Percentiles rank a stretch among this genome's conserved stretches.
phyloP scores from a whole-genome alignment of 2,329 filamentous ascomycete genomes.

The Apiospora kogelbergensis region DNA sequence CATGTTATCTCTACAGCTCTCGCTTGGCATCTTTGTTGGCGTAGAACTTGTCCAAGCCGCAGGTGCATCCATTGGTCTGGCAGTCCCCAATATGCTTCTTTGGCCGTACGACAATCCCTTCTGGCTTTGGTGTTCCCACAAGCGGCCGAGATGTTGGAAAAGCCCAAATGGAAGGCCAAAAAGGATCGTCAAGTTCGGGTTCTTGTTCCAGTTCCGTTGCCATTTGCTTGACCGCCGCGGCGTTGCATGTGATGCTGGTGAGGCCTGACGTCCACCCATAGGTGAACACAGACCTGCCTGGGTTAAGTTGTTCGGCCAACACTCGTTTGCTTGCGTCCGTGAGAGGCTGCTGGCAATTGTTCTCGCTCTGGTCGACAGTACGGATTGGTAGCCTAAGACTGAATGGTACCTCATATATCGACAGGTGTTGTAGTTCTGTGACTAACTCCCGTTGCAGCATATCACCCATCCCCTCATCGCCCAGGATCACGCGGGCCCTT shows the following conservation, averaged over 20 bases:
- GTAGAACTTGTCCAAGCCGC: constrained; percentile 27
- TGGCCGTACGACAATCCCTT: constrained; percentile 17
- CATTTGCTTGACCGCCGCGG: constrained; percentile 65
- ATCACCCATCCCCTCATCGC: constrained; percentile 13
- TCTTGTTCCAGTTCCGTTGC: constrained; percentile 40
- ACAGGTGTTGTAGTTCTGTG: constrained; percentile 33
- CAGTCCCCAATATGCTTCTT: constrained; percentile 32
- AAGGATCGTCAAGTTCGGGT: constrained; percentile 17
- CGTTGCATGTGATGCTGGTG: constrained; percentile 72
- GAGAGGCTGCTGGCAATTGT: constrained; percentile 16
- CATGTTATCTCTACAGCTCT: background rate
- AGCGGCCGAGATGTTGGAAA: constrained; percentile 31
- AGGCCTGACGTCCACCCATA: constrained; percentile 65
- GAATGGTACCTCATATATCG: constrained; percentile 37
- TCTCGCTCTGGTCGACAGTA: constrained; percentile 49
- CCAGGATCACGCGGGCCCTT: constrained; percentile 60
- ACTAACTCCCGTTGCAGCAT: constrained; percentile 25
- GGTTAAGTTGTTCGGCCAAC: constrained; percentile 37
- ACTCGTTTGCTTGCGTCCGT: constrained; percentile 33
- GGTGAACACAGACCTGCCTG: constrained; percentile 68
- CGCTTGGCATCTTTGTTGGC: background rate
- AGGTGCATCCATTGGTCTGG: constrained; percentile 23
- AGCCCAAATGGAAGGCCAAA: constrained; percentile 34
- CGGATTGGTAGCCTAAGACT: constrained; percentile 55
- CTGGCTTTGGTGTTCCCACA: constrained; percentile 26